A percentile compares a stretch with the other conserved stretches of the same genome.
Evolutionary conservation across 495 filamentous ascomycete species (phyloP).

Genomic region (Podospora conica): DNA sequence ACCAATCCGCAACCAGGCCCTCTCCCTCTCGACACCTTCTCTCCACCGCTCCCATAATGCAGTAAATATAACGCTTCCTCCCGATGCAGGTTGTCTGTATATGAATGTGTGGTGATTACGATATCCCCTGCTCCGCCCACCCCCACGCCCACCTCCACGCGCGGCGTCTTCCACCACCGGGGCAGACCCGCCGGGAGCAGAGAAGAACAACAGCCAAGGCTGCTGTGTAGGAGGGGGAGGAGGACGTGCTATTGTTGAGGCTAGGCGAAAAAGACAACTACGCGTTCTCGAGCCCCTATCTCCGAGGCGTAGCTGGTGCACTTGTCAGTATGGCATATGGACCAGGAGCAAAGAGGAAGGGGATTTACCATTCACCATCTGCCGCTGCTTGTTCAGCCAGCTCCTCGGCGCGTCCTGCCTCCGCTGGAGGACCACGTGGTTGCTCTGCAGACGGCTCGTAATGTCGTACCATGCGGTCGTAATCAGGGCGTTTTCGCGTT

Average conservation of each 20-base stretch:
- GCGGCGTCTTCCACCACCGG: not conserved
- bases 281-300: constrained; percentile 34
- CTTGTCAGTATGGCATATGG: not conserved
- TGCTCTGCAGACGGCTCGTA: constrained; percentile 75
- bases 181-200: not conserved
- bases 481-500: constrained; percentile 80
- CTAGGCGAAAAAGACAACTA: constrained; percentile 11
- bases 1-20: not conserved
- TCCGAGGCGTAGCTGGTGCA: constrained; percentile 39
- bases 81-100: not conserved
- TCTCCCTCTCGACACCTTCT: not conserved
- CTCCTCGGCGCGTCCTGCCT: constrained; percentile 73
- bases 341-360: not conserved
- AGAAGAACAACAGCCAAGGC: not conserved
- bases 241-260: constrained; percentile 4
- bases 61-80: not conserved
- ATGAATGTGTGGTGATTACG: not conserved
- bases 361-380: constrained; percentile 53
- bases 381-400: constrained; percentile 87
- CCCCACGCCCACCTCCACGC: not conserved
- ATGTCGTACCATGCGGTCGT: constrained; percentile 90
- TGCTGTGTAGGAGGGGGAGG: not conserved
- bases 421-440: constrained; percentile 70
- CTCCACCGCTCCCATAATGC: not conserved
- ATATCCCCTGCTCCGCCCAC: not conserved